Evolutionary conservation across 2,329 filamentous ascomycete genomes (phyloP).

Genomic region (Rachicladosporium sp.): DNA sequence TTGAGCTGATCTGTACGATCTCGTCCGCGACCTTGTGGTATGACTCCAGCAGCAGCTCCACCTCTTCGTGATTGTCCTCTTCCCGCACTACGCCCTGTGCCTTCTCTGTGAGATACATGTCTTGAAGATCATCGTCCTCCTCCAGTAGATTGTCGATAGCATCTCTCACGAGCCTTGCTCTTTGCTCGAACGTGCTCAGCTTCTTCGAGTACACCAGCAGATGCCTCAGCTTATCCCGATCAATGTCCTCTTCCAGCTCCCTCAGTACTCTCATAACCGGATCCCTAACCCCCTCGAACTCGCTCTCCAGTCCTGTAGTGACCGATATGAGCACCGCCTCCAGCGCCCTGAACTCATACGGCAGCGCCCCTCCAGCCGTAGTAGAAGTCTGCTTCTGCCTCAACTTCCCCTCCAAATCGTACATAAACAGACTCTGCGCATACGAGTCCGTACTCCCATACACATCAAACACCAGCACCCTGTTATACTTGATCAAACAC

Average conservation of each 20-base stretch:
- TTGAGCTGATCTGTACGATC: slow-evolving; percentile 89
- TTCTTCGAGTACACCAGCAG: slow-evolving; percentile 91
- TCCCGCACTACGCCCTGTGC: slow-evolving; percentile 57
- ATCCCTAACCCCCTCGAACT: slow-evolving; percentile 87
- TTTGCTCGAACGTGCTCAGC: slow-evolving; percentile 93
- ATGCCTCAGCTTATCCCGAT: slow-evolving; percentile 81
- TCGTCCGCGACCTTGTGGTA: slow-evolving; percentile 98
- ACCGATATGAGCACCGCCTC: slow-evolving; percentile 93
- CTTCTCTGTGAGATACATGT: slow-evolving; percentile 94
- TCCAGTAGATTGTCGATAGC: slow-evolving; percentile 92
- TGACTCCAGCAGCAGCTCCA: slow-evolving; percentile 91
- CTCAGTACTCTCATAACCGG: slow-evolving; percentile 80
- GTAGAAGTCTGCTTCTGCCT: slow-evolving; percentile 57
- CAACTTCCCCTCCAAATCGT: slow-evolving; percentile 86
- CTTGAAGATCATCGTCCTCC: slow-evolving; percentile 84
- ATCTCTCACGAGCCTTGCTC: slow-evolving; percentile 83
- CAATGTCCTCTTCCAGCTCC: slow-evolving; percentile 92
- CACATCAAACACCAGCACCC: slow-evolving; percentile 88
- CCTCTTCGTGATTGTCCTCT: slow-evolving; percentile 84
- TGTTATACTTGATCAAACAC: slow-evolving; percentile 87
- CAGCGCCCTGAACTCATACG: slow-evolving; percentile 91
- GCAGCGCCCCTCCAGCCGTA: slow-evolving; percentile 45
- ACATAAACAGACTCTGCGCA: slow-evolving; percentile 94
- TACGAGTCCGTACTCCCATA: slow-evolving; percentile 92
- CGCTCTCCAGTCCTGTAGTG: slow-evolving; percentile 79